Base-by-base conservation (phyloP, 2,329 filamentous ascomycete species). In the Colletotrichum sp. region DNA sequence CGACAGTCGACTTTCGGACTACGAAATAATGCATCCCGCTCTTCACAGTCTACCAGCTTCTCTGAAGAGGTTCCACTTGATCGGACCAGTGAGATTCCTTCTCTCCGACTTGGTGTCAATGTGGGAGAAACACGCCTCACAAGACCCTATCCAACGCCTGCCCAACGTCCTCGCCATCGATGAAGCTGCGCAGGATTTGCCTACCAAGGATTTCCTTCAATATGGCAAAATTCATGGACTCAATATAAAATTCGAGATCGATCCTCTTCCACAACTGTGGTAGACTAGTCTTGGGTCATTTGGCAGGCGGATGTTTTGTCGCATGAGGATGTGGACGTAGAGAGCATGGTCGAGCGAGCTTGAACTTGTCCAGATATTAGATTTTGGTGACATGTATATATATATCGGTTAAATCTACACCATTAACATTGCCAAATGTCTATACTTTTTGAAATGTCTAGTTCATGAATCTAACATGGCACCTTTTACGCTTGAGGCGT, bases 361-460 rank as follows among this genome's bases (percentile, higher is more conserved):
- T 52, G 43, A n/a, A 52, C 43, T 21, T 13, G 10, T 21, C 1
- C n/a, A 43, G 1, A 48, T 8, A 21, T 21, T 21, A 7, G 10
- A 52, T 21, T 52, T 7, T 4, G 6, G 4, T 8, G 10, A 21
- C 4, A 21, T 21, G 3, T 8, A 21, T 7, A 21, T 4, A 21
- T 52, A 52, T 13, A 13, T 52, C 4, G 12, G 43, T 52, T 52
- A 21, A 52, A 52, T 21, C 2, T 13, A 2, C 43, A 48, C 10
- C 6, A 21, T 3, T 48, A 0, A 21, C 1, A 18, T 48, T 13
- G 43, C 1, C 1, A 48, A 21, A 48, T 48, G 10, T 13, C 43
- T 18, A 8, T 18, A 8, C 2, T 10, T 7, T 8, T 3, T 48
- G n/a, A 48, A 21, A 8, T 0, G 0, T 8, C 1, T 13, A 13